Base-by-base conservation (phyloP, 768 basidiomycete genomes). In the Naganishia antarctica region DNA sequence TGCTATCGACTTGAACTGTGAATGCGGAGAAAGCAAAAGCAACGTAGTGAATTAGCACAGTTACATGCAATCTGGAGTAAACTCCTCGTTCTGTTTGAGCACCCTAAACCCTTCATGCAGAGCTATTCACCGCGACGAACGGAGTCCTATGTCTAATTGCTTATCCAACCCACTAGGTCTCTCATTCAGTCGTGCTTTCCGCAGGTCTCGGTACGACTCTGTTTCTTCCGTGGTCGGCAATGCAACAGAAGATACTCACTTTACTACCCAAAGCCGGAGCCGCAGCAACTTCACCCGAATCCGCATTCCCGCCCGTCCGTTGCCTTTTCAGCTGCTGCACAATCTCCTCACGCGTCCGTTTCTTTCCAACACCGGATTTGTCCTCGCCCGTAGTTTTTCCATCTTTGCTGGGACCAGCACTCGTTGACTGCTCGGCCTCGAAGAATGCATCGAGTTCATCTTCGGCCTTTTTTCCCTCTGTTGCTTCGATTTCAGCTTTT, bases 401-500 rank as follows among this genome's bases (percentile, higher is more conserved):
- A 13, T 46, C 60, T 5, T 60, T 53, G 13, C 28, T 46, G 6
- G 62, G 60, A 21, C 41, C 51, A 48, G 57, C 31, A n/a, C 49
- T 25, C 4, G 63, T 43, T 13, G 65, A 34, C 4, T 28, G 3
- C 15, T 34, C 58, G 0, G n/a, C 64, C n/a, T 31, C 81, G 74
- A 88, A 89, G 0, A 85, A 87, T 66, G 85, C 82, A 73, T 97
- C 93, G 28, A 92, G 85, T 1, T 84, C 82, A 13, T 89, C 89
- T 66, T 94, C 90, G 49, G 86, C 66, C 64, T 75, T 86, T 4
- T 81, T 80, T 15, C 83, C 80, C 18, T 70, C 60, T 21, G 66
- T 62, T n/a, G 80, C 76, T 15, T 71, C 77, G 11, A 78, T 64
- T 41, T 86, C 85, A 3, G 87, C 86, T 77, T 86, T 91, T 68